A percentile compares a stretch with the other conserved stretches of the same genome.
phyloP scores from a whole-genome alignment of 495 filamentous ascomycete species.

The Tuber brumale region DNA sequence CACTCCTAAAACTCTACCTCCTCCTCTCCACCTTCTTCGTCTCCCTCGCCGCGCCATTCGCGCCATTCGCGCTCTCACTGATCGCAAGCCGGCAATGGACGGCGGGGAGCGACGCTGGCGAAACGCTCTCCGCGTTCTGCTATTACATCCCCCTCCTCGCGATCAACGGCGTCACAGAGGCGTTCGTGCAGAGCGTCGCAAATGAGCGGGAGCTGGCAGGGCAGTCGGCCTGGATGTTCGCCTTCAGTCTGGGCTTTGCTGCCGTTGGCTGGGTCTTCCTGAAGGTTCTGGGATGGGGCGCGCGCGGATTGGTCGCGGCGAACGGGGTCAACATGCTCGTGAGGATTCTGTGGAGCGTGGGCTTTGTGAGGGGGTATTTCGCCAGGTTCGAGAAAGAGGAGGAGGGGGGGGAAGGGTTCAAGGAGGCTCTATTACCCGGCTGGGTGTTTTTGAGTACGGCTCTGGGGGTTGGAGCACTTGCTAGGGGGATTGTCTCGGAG shows the following conservation, averaged over 20 bases:
- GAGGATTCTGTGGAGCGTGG: slow-evolving; percentile 69
- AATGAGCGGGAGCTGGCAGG: slow-evolving; percentile 59
- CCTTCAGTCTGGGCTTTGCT: slow-evolving; percentile 67
- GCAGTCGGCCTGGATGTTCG: slow-evolving; percentile 77
- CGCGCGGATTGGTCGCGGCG: slow-evolving; percentile 70
- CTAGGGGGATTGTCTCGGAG: slow-evolving; percentile 35
- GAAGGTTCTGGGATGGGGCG: slow-evolving; percentile 58
- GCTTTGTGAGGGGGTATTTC: slow-evolving; percentile 65
- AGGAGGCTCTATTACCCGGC: slow-evolving; percentile 38
- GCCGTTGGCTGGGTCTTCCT: slow-evolving; percentile 64
- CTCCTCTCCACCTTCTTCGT: slow-evolving; percentile 63
- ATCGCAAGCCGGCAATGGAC: slow-evolving; percentile 69
- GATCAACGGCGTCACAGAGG: slow-evolving; percentile 84
- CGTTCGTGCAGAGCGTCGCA: slow-evolving; percentile 83
- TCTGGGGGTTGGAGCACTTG: slow-evolving; percentile 39
- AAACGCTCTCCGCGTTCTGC: slow-evolving; percentile 68
- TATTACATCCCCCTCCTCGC: slow-evolving; percentile 90
- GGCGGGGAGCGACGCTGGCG: slow-evolving; percentile 51
- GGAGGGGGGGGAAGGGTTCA: slow-evolving; percentile 33
- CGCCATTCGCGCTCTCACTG: slow-evolving; percentile 62
- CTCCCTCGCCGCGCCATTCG: slow-evolving; percentile 63
- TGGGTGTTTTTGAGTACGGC: slow-evolving; percentile 42
- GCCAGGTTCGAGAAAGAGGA: slow-evolving; percentile 36
- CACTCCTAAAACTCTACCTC: slow-evolving; percentile 56
- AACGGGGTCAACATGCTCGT: slow-evolving; percentile 81